Percentiles rank a stretch among this genome's conserved stretches.
Conservation (phyloP, 495 filamentous ascomycete genomes). For the Aspergillus incahuasiensis region DNA sequence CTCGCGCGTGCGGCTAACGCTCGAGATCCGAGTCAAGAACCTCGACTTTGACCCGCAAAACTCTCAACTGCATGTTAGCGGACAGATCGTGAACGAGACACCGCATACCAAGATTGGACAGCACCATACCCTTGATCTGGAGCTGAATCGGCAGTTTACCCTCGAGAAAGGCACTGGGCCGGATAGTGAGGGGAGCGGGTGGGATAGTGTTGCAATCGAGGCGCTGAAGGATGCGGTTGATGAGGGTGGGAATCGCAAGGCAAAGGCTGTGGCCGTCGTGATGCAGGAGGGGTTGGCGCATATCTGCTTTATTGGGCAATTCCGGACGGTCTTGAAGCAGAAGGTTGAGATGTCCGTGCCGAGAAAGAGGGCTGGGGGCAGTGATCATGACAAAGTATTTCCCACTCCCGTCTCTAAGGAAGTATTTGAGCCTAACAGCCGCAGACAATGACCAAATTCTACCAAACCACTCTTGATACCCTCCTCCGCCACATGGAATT, state of each 20-base stretch:
- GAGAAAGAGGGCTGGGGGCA: slow-evolving; percentile 59
- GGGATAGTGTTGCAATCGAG: slow-evolving; percentile 85
- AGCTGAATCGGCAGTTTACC: slow-evolving; percentile 83
- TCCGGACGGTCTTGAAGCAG: slow-evolving; percentile 83
- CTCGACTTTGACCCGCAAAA: slow-evolving; percentile 88
- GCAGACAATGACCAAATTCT: slow-evolving; percentile 74
- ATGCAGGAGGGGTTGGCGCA: slow-evolving; percentile 95
- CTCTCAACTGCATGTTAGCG: slow-evolving; percentile 78
- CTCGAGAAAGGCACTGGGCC: slow-evolving; percentile 56
- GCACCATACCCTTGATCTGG: slow-evolving; percentile 87
- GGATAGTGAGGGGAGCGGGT: slow-evolving; percentile 56
- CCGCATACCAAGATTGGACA: slow-evolving; percentile 75
- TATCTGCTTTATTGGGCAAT: slow-evolving; percentile 88
- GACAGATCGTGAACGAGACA: slow-evolving; percentile 78
- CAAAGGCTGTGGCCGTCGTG: slow-evolving; percentile 79
- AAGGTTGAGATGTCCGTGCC: slow-evolving; percentile 80
- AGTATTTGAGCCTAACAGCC: background rate
- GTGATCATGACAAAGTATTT: slow-evolving; percentile 61
- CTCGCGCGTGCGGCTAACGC: slow-evolving; percentile 68
- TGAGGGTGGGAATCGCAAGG: slow-evolving; percentile 61
- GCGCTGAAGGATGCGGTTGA: slow-evolving; percentile 74
- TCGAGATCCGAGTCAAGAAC: slow-evolving; percentile 74
- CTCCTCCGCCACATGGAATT: slow-evolving; percentile 77
- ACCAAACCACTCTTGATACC: slow-evolving; percentile 67
- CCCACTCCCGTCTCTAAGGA: background rate